These are phyloP conservation scores for Theileria parva DNA, from an alignment of 169 alveolate species.

Conservation along the genomic window DNA sequence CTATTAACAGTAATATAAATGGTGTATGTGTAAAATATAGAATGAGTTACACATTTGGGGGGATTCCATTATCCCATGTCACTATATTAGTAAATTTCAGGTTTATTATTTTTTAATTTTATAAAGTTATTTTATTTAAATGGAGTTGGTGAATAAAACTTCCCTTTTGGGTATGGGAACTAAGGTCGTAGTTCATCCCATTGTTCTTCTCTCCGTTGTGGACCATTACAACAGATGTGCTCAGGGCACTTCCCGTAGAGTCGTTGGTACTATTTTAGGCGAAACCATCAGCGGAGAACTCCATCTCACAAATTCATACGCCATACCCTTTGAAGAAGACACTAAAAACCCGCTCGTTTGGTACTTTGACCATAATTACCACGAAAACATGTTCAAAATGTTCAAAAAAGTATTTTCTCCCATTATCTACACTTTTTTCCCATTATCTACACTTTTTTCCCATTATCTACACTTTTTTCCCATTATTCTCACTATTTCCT, in stretches of 20 bases:
- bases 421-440: background rate
- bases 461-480: background rate
- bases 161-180: constrained; percentile 49
- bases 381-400: constrained; percentile 95
- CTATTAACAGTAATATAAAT: background rate
- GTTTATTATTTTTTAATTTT: constrained; percentile 21
- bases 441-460: background rate
- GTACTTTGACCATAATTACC: constrained; percentile 97
- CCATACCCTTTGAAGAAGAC: constrained; percentile 99
- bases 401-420: constrained; percentile 86
- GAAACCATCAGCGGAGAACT: constrained; percentile 82
- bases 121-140: constrained; percentile 54
- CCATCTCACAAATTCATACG: constrained; percentile 97
- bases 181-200: constrained; percentile 93
- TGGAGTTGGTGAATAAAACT: constrained; percentile 55
- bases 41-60: constrained; percentile 39
- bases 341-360: constrained; percentile 95
- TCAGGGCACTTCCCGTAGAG: constrained; percentile 93
- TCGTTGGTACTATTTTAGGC: constrained; percentile 98
- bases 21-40: background rate
- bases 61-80: constrained; percentile 1
- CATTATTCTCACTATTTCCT: background rate
- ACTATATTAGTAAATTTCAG: background rate
- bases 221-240: constrained; percentile 98
- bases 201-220: constrained; percentile 95